Percentiles rank a stretch among this genome's conserved stretches.
Conservation (phyloP, 2,329 filamentous ascomycete genomes). For the Claviceps pusilla region DNA sequence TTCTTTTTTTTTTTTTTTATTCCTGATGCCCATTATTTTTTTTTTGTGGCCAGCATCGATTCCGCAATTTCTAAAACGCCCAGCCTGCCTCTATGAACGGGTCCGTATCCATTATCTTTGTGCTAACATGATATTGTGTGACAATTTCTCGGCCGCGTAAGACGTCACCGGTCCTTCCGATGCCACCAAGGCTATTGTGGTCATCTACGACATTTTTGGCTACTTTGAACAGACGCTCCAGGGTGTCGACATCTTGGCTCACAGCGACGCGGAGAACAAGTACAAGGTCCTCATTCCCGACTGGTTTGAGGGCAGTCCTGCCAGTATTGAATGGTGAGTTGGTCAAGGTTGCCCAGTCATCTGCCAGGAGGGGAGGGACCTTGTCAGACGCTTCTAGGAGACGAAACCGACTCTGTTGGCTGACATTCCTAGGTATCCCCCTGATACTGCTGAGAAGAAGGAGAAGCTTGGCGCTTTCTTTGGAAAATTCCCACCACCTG, state of each 20-base stretch:
- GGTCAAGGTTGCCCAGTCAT: too few species aligned
- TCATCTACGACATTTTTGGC: constrained; percentile 54
- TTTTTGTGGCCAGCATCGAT: too few species aligned
- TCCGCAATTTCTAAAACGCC: too few species aligned
- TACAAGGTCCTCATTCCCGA: constrained; percentile 87
- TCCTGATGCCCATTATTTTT: too few species aligned
- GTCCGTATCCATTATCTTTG: too few species aligned
- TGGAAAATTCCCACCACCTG: constrained; percentile 30
- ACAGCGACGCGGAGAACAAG: constrained; percentile 40
- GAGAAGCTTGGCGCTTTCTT: constrained; percentile 45
- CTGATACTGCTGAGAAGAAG: constrained; percentile 49
- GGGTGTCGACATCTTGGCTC: constrained; percentile 51
- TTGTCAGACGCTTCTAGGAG: too few species aligned
- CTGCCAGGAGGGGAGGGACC: too few species aligned
- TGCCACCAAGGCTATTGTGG: constrained; percentile 43
- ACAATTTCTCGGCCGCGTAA: constrained; percentile 2
- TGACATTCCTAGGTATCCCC: constrained; percentile 36
- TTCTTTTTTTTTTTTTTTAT: not conserved
- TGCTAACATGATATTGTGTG: not conserved
- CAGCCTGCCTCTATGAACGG: not conserved
- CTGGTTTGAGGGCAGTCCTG: constrained; percentile 67
- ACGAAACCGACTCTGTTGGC: too few species aligned
- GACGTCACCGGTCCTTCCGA: constrained; percentile 34
- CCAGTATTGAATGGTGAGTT: constrained; percentile 33
- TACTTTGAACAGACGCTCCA: constrained; percentile 57